Base-by-base conservation (phyloP, 257 asterid genomes). In the Penstemon eatonii region DNA sequence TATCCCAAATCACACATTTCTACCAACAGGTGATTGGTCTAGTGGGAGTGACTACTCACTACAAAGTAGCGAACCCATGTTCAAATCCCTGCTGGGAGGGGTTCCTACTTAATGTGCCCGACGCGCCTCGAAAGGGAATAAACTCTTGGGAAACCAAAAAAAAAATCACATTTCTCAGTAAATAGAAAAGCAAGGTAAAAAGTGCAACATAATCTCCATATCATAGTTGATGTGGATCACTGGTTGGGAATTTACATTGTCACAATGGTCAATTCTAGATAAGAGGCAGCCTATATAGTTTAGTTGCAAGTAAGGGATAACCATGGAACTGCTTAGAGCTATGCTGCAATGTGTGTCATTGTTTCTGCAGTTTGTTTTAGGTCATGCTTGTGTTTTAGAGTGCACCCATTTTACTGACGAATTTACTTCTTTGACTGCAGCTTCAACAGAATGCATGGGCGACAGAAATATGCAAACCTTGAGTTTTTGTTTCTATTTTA, bases 401-500 rank as follows among this genome's bases (percentile, higher is more conserved):
- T 25, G 9, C 25, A 13, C 37, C 18, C 64, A 12, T 63, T 42
- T 41, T 40, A 13, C 56, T 76, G 36, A 76, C 61, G 9, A 56
- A 33, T 66, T 55, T 56, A 47, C 64, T 41, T 41, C 8, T 71
- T 19, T 70, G 59, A 37, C 6, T 73, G 79, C 86, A 78, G 86
- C 56, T 47, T 72, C 72, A 52, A 51, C 68, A 53, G 19, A 72
- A 55, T 36, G 64, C 50, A 36, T 25, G 53, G 67, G 55, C 45
- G 33, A 25, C 33, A 19, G 60, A 38, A 50, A 56, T 55, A 45
- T 56, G 49, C 49, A 49, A 37, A 72, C 65, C 44, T 53, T 8
- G 5, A 40, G 43, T 40, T 54, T 52, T 75, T 60, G 47, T 58
- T 52, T 68, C 18, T 33, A 6, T 65, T 60, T 69, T 56, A 54